These are phyloP conservation scores for Alternaria panax DNA, from an alignment of 2,329 filamentous ascomycete genomes.

Conservation along the genomic window DNA sequence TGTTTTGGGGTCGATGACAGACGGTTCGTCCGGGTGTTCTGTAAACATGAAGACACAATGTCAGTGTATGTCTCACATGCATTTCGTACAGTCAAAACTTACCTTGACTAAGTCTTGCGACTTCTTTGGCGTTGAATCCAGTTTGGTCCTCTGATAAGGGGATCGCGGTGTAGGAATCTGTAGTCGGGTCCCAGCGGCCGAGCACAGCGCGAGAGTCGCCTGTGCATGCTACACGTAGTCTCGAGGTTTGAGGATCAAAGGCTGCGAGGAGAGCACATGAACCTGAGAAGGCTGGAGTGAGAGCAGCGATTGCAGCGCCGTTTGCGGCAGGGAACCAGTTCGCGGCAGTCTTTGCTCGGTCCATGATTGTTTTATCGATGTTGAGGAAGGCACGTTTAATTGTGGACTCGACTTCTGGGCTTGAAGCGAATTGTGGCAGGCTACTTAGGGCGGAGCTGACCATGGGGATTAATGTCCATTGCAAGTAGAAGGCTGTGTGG, in stretches of 20 bases:
- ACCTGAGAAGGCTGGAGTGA: constrained; percentile 57
- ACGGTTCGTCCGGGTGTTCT: constrained; percentile 70
- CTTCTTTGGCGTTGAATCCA: constrained; percentile 67
- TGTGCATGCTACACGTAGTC: constrained; percentile 68
- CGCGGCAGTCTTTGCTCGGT: constrained; percentile 46
- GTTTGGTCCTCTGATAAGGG: constrained; percentile 71
- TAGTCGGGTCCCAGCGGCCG: constrained; percentile 57
- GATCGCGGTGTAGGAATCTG: constrained; percentile 59
- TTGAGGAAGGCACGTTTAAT: constrained; percentile 66
- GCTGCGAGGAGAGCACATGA: constrained; percentile 71
- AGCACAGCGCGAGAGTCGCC: constrained; percentile 74
- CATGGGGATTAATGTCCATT: constrained; percentile 53
- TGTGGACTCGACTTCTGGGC: constrained; percentile 59
- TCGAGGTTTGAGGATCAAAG: constrained; percentile 63
- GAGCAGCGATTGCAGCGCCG: constrained; percentile 33
- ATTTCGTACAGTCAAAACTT: no score
- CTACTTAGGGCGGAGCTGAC: constrained; percentile 50
- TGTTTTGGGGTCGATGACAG: constrained; percentile 60
- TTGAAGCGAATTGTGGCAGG: constrained; percentile 46
- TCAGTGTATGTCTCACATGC: no score
- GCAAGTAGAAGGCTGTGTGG: constrained; percentile 53
- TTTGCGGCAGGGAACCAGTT: constrained; percentile 50
- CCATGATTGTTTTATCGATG: constrained; percentile 65
- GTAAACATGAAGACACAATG: no score
- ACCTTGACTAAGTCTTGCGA: constrained; percentile 59